Evolutionary conservation across 208 protist species (phyloP), one percentile per base, ranked within the genome.

Genomic region (Pavlovales sp.): DNA sequence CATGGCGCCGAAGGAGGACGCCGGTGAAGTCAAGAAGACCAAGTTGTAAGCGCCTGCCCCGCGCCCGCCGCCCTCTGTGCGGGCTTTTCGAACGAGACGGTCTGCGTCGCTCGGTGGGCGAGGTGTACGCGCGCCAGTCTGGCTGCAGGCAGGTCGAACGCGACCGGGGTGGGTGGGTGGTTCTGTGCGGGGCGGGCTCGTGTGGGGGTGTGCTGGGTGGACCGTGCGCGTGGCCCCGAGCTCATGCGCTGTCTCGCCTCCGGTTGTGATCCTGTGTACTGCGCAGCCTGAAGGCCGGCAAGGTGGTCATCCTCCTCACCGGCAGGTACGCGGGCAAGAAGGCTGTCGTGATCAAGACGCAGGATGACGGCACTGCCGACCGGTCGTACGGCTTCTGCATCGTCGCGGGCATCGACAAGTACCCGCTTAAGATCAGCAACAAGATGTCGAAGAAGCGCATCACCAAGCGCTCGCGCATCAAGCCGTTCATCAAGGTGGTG

Each of bases 321-420:
- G 93, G 93, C 38, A 83, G 92, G 30, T 90, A 90, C 32, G 93
- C 93, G 37, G 93, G 93, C 37, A 94, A 92, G 80, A 95, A 95
- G 90, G 92, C 89, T 10, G 90, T 94, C 28, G 89, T 95, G 38
- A 85, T 95, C 10, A 90, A 93, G 84, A 86, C 86, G 28, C 89
- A 89, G 39, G 90, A 93, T 37, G 88, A 93, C 14, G 90, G 90
- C 75, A 91, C 91, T 0, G 77, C 89, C 22, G 82, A 79, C 37
- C 66, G 90, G 37, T 10, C 79, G 7, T 93, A 90, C 67, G 87
- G 86, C 75, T 90, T 93, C 76, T 82, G 76, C 78, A 47, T 94
- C 34, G 92, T 95, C 11, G 93, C 92, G 57, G 93, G 93, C 83
- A 90, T 94, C 76, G 81, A 80, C 11, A 47, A 86, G 79, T 67